Conservation (phyloP, 2,329 filamentous ascomycete species). For the Anthostomella pinea region DNA sequence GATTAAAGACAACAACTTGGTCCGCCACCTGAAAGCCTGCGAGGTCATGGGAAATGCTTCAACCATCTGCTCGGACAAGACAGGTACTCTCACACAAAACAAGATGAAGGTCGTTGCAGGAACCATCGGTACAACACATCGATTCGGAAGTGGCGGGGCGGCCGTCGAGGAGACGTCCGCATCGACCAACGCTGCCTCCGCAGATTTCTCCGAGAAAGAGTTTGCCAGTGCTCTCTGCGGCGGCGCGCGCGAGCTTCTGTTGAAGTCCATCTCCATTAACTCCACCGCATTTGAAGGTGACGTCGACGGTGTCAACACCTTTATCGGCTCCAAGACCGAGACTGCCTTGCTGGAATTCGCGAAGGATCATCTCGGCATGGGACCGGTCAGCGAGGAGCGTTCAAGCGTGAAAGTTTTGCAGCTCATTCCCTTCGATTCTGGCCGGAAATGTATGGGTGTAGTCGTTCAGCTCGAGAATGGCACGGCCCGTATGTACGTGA, state of each 20-base stretch:
- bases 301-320: conserved; percentile 62
- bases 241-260: conserved; percentile 50
- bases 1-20: conserved; percentile 74
- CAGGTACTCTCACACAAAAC: conserved; percentile 65
- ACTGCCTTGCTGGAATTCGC: conserved; percentile 71
- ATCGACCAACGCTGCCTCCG: conserved; percentile 9
- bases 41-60: conserved; percentile 81
- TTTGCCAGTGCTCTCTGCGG: conserved; percentile 45
- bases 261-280: conserved; percentile 61
- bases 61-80: conserved; percentile 67
- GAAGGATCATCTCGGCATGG: conserved; percentile 64
- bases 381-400: conserved; percentile 61
- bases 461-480: conserved; percentile 52
- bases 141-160: conserved; percentile 46
- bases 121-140: conserved; percentile 53
- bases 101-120: conserved; percentile 66
- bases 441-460: conserved; percentile 69
- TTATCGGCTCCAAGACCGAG: conserved; percentile 77
- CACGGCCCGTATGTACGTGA: conserved; percentile 56
- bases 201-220: conserved; percentile 43
- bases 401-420: conserved; percentile 59
- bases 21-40: conserved; percentile 72
- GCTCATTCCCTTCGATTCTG: conserved; percentile 72
- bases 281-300: conserved; percentile 77
- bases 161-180: conserved; percentile 16